These are phyloP conservation scores for Penicillium goetzii DNA, from an alignment of 495 filamentous ascomycete species.

Conservation along the genomic window DNA sequence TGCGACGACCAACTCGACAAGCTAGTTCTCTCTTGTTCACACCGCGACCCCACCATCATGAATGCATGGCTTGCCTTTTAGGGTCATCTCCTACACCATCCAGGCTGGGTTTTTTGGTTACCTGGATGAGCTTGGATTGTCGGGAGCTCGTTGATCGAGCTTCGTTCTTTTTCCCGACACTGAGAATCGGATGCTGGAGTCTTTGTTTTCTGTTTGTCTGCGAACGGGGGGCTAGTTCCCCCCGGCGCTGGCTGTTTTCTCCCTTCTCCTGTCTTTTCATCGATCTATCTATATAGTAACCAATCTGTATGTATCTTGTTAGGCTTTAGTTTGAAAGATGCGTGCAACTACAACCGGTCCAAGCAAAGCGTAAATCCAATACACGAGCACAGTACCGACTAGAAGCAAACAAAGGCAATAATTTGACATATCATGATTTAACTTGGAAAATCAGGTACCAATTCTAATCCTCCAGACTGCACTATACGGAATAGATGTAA, in stretches of 20 bases:
- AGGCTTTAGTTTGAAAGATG: conserved; percentile 24
- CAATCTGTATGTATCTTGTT: conserved; percentile 35
- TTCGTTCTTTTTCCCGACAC: conserved; percentile 30
- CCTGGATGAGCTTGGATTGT: conserved; percentile 42
- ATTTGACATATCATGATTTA: too few species aligned
- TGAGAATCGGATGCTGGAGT: conserved; percentile 34
- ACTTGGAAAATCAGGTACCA: neutral
- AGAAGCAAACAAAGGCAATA: neutral
- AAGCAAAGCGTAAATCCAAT: neutral
- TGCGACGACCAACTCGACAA: conserved; percentile 14
- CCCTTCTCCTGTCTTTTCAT: conserved; percentile 32
- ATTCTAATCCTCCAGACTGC: neutral
- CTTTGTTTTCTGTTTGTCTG: conserved; percentile 25
- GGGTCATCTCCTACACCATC: conserved; percentile 56
- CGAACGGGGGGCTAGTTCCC: conserved; percentile 26
- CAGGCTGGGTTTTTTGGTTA: conserved; percentile 45
- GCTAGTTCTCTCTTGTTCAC: neutral
- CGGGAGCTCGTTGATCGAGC: conserved; percentile 33
- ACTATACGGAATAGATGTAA: neutral
- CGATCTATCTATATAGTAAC: conserved; percentile 23
- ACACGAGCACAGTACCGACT: neutral
- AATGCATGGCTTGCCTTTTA: conserved; percentile 33
- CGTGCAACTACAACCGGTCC: conserved; percentile 20
- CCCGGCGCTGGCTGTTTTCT: conserved; percentile 27
- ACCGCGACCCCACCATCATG: conserved; percentile 10